Percentiles rank a stretch among this genome's conserved stretches.
Evolutionary conservation across 2,329 filamentous ascomycete genomes (phyloP).

Genomic region (Talaromyces sp.): DNA sequence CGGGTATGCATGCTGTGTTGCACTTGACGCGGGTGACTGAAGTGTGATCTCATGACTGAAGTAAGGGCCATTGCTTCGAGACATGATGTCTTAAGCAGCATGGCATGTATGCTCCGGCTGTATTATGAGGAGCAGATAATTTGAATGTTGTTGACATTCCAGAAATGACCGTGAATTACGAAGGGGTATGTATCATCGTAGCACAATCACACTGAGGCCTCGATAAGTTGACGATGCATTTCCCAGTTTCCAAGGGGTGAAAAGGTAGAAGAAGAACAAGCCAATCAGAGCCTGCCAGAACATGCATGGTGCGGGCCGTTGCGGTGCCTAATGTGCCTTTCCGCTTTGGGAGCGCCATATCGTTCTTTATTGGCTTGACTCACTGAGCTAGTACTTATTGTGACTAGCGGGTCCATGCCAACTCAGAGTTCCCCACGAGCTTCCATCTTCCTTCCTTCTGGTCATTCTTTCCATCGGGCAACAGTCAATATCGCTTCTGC

Average conservation of each 20-base stretch:
- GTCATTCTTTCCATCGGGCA: background rate
- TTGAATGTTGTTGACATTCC: too few relatives aligned
- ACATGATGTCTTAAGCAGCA: background rate
- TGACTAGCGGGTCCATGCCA: background rate
- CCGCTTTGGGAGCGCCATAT: background rate
- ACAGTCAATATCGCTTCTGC: background rate
- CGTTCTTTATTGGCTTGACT: background rate
- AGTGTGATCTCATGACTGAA: background rate
- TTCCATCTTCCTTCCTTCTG: background rate
- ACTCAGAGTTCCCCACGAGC: background rate
- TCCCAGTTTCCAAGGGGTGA: background rate
- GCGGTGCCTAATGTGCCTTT: constrained; percentile 12
- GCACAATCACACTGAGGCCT: background rate
- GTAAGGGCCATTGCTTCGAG: background rate
- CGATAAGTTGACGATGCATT: background rate
- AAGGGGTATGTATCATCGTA: background rate
- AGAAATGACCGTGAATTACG: background rate
- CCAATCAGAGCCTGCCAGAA: constrained; percentile 19
- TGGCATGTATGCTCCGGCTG: constrained; percentile 1
- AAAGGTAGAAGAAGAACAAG: background rate
- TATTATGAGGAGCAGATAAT: background rate
- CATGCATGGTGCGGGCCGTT: constrained; percentile 19
- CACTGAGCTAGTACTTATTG: background rate
- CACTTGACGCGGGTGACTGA: background rate
- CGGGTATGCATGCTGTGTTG: constrained; percentile 1